phyloP scores from a whole-genome alignment of 2,329 filamentous ascomycete genomes.

The Aspergillus sp. region DNA sequence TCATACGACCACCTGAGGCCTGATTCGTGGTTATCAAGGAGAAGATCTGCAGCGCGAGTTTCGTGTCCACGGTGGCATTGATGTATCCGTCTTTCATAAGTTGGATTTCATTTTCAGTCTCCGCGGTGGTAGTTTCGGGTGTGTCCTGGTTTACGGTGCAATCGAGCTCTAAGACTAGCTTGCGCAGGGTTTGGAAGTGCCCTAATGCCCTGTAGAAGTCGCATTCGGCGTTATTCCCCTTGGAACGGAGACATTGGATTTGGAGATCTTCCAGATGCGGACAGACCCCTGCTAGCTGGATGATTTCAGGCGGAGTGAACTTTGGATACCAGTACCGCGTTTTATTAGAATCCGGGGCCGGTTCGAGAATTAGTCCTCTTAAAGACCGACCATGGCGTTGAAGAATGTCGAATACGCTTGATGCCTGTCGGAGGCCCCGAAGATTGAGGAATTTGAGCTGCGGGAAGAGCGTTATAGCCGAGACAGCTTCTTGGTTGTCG shows the following conservation, averaged over 20 bases:
- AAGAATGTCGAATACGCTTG: background rate
- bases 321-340: background rate
- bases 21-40: background rate
- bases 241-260: background rate
- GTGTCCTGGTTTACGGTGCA: background rate
- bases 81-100: background rate
- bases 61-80: background rate
- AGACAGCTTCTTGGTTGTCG: background rate
- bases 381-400: conserved; percentile 1
- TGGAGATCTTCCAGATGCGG: conserved; percentile 6
- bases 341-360: background rate
- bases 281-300: background rate
- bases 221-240: background rate
- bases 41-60: background rate
- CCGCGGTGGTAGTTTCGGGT: background rate
- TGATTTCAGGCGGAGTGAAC: background rate
- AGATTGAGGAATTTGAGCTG: conserved; percentile 2
- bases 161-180: conserved; percentile 8
- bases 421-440: background rate
- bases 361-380: conserved; percentile 1
- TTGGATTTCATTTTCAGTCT: background rate
- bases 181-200: background rate
- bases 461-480: background rate
- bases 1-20: background rate
- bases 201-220: conserved; percentile 2